Base-by-base conservation (phyloP, 345 rosid species). In the Moricandia moricandioides region DNA sequence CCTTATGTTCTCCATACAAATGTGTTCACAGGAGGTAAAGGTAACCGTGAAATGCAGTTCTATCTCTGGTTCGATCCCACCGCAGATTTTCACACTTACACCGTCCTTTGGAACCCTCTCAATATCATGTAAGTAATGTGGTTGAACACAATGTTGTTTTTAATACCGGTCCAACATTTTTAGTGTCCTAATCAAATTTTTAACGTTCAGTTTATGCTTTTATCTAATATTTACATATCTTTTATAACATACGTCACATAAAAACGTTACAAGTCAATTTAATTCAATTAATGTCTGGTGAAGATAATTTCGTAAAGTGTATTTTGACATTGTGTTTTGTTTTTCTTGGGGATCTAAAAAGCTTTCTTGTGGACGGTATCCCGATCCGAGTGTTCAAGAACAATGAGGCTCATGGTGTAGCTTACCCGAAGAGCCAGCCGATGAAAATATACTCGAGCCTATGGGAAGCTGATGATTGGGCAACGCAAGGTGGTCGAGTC, bases 401-500 rank as follows among this genome's bases (percentile, higher is more conserved):
- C 85, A 57, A 84, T 34, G 96, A 89, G 49, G 82, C 87, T 0
- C 74, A 60, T 0, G 93, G 96, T 0, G 85, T 91, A 17, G 84
- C 88, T 3, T 91, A 79, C 77, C 95, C 88, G 0, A 89, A 82
- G 78, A 81, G 54, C 60, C 88, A 87, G 62, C 80, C 89, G 1
- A 91, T 87, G 92, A 87, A 84, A 43, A 71, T 88, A 0, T 78
- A 86, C 69, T 86, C 89, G 0, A 86, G 89, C 52, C 68, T 91
- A 0, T 89, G 94, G 92, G 85, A 89, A 78, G 97, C 92, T 0
- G 97, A 89, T 63, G 83, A 88, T 27, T 89, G 89, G 94, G 92
- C 93, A 1, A 88, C 93, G 6, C 85, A 84, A 16, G 94, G 94
- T 0, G 92, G 91, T 1, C 73, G 56, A 16, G 83, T 86, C 12